Evolutionary conservation across 768 basidiomycete species (phyloP).

Genomic region (Cystobasidium onofrii): DNA sequence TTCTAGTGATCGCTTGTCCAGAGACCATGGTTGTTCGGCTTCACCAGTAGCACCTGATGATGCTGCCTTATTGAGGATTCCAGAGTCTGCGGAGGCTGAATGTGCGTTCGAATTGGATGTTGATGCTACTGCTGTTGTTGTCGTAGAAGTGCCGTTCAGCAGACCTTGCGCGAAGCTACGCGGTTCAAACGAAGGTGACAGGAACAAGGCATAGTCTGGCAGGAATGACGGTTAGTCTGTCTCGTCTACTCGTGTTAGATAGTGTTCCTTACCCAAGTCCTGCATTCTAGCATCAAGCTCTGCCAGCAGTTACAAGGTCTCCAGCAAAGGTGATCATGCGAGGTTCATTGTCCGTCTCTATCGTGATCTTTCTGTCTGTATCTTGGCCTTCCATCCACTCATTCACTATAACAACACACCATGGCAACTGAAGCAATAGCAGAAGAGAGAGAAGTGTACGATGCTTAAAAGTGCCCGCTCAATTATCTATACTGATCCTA

Average conservation of each 20-base stretch:
- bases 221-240: not conserved
- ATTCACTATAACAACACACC: not conserved
- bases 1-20: constrained; percentile 8
- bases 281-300: not conserved
- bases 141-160: constrained; percentile 2
- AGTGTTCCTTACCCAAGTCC: not conserved
- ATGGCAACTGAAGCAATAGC: constrained; percentile 13
- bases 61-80: not conserved
- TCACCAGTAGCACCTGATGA: not conserved
- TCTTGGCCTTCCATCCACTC: not conserved
- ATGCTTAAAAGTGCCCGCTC: not conserved
- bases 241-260: not conserved
- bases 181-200: constrained; percentile 8
- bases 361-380: too few species aligned
- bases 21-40: not conserved
- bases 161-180: constrained; percentile 18
- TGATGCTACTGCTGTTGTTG: not conserved
- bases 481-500: not conserved
- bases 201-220: constrained; percentile 21
- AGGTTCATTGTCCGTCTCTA: too few species aligned
- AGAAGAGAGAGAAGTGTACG: constrained; percentile 28
- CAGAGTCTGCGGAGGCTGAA: not conserved
- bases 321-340: not conserved
- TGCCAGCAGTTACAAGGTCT: too few species aligned
- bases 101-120: not conserved